Evolutionary conservation across 2,329 filamentous ascomycete species (phyloP), one percentile per base, ranked within the genome.

Genomic region (Fusarium domesticum): DNA sequence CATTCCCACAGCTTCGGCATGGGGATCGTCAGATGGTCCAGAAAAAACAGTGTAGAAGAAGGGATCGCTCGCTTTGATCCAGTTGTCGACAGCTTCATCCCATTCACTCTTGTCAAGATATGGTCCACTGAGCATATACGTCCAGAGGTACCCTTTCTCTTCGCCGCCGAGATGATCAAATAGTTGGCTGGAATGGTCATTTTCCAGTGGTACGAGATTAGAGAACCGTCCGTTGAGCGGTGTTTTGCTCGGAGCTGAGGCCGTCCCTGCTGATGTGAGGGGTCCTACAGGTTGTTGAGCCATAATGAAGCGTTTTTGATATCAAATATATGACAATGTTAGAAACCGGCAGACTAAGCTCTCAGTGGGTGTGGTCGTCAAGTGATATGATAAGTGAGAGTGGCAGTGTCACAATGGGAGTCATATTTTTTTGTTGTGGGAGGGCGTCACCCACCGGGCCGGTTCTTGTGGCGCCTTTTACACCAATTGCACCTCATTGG

Each of bases 31-130:
- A 12, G 37, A 51, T 4, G 55, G 59, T 0, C 56, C 56, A 4
- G 69, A 69, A 14, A 74, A 58, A 18, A 78, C 67, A 11, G 71
- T 65, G 52, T 69, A 80, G 55, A 70, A 73, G 31, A 71, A 56
- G 0, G 67, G 64, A 44, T 74, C 68, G 1, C 53, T 41, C 0
- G 63, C 64, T 3, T 36, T 48, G 25, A 48, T 49, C 54, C 59
- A 67, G 2, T 43, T 23, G 12, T 41, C 30, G 6, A 64, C 45
- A 1, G 43, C 32, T 0, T 43, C 20, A 15, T 51, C 50, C 48
- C 60, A 66, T 2, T 57, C 30, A 0, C 47, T 23, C 11, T 45
- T 35, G 1, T 51, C 49, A 6, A 51, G 36, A 7, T 58, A 64
- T 0, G 60, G 63, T 0, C 51, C 54, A 1, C 45, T 44, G 12